Evolutionary conservation across 2,329 filamentous ascomycete genomes (phyloP).

Genomic region (Hypoxylon sp.): DNA sequence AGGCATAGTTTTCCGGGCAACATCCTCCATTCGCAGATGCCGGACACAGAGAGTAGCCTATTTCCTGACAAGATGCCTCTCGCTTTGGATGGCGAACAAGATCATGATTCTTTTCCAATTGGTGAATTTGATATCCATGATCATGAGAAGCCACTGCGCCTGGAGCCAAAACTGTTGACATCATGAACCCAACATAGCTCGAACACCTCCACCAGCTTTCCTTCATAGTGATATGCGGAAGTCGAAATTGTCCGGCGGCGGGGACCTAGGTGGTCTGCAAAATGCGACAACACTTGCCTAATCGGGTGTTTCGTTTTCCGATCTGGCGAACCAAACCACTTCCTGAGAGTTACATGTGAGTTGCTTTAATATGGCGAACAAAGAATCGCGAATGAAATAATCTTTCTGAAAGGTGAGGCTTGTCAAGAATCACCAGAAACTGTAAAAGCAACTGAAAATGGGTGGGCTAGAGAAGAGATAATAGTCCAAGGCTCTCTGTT

Average conservation of each 20-base stretch:
- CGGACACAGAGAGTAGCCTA: constrained; percentile 39
- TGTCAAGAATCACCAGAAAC: constrained; percentile 1
- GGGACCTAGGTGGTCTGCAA: not conserved
- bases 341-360: constrained; percentile 9
- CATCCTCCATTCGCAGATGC: constrained; percentile 52
- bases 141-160: constrained; percentile 16
- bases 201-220: constrained; percentile 24
- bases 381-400: not conserved
- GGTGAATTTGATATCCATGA: constrained; percentile 37
- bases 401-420: not conserved
- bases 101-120: constrained; percentile 39
- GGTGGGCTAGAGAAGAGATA: constrained; percentile 1
- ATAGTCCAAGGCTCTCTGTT: constrained; percentile 8
- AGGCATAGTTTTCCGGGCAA: constrained; percentile 59
- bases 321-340: too few relatives aligned
- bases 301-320: constrained; percentile 12
- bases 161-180: constrained; percentile 27
- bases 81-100: constrained; percentile 40
- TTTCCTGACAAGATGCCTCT: constrained; percentile 37
- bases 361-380: not conserved
- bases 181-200: constrained; percentile 31
- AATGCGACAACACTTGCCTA: constrained; percentile 1
- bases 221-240: constrained; percentile 33
- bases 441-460: constrained; percentile 5
- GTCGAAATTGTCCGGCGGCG: constrained; percentile 1